A percentile compares a stretch with the other conserved stretches of the same genome.
Evolutionary conservation across 805 yeast species (phyloP).

Genomic region (Saturnispora diversa): DNA sequence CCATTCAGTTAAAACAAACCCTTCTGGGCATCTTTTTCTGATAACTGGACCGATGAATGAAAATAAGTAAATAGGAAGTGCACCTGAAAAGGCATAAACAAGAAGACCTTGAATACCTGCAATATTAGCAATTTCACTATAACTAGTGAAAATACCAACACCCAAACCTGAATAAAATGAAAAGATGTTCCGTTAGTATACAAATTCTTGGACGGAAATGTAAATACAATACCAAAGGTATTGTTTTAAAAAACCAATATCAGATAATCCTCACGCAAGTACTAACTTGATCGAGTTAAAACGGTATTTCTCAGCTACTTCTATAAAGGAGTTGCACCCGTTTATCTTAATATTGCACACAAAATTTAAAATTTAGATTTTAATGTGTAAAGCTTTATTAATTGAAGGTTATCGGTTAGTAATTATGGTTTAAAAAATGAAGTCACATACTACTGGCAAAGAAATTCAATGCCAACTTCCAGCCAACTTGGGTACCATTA

Average conservation of each 20-base stretch:
- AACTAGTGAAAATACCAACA: conserved; percentile 79
- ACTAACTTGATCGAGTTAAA: conserved; percentile 71
- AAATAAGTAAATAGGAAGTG: conserved; percentile 79
- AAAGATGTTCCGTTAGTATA: conserved; percentile 13
- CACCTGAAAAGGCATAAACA: conserved; percentile 71
- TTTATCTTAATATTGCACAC: conserved; percentile 27
- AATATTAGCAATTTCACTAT: conserved; percentile 76
- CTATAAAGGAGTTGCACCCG: too few relatives aligned
- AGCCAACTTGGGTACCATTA: conserved; percentile 70
- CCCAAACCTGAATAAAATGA: conserved; percentile 62
- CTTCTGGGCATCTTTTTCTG: conserved; percentile 73
- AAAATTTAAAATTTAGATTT: too few relatives aligned
- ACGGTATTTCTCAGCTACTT: conserved; percentile 82
- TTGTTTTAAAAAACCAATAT: conserved; percentile 31
- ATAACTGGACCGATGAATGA: conserved; percentile 76
- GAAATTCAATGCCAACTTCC: conserved; percentile 81
- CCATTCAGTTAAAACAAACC: conserved; percentile 92
- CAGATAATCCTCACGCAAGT: conserved; percentile 70
- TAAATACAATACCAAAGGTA: too few relatives aligned
- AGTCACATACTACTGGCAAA: conserved; percentile 78
- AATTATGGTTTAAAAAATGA: conserved; percentile 4
- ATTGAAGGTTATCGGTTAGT: conserved; percentile 8
- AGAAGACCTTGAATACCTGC: conserved; percentile 83
- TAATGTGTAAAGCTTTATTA: too few relatives aligned
- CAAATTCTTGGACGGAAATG: too few relatives aligned